Evolutionary conservation across 352 stramenopile species (phyloP), one percentile per base, ranked within the genome.

Genomic region (Phytophthora niederhauseri): DNA sequence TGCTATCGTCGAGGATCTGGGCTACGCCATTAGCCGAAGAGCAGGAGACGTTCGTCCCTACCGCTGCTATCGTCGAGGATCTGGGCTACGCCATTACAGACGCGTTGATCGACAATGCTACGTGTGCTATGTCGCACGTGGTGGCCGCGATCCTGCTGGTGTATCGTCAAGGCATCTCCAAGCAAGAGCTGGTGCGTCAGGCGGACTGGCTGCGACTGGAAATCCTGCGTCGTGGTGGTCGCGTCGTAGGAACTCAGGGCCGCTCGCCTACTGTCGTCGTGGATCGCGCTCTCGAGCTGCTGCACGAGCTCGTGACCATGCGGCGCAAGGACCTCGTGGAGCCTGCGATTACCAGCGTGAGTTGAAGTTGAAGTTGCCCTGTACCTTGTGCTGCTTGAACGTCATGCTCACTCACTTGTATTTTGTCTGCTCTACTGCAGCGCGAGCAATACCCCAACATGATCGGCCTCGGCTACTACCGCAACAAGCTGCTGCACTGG

Each of bases 401-500:
- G 0, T 43, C 4, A 6, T 43, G 6, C 38, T 61, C 2, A 72
- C 68, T 19, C 45, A 15, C 12, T 20, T 48, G 24, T 50, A 15
- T 56, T 54, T 73, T 51, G 28, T 26, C 22, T 26, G 31, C 31
- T 68, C 6, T 62, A 38, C 55, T 66, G 30, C 53, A 93, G 85
- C 80, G 84, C 7, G 88, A 94, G 49, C 80, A 93, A 73, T 94
- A 94, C 66, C 73, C 75, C 14, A 96, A 96, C 73, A 93, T 94
- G 83, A 94, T 96, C 64, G 86, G 86, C 3, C 74, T 96, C 2
- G 88, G 88, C 11, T 93, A 94, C 67, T 96, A 96, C 74, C 85
- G 88, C 69, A 96, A 96, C 72, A 96, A 96, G 65, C 67, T 96
- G 19, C 65, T 96, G 57, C 88, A 96, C 72, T 94, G 85, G 88